Conservation (phyloP, 192 early-diverging fungal species). For the Coemansia sp. region DNA sequence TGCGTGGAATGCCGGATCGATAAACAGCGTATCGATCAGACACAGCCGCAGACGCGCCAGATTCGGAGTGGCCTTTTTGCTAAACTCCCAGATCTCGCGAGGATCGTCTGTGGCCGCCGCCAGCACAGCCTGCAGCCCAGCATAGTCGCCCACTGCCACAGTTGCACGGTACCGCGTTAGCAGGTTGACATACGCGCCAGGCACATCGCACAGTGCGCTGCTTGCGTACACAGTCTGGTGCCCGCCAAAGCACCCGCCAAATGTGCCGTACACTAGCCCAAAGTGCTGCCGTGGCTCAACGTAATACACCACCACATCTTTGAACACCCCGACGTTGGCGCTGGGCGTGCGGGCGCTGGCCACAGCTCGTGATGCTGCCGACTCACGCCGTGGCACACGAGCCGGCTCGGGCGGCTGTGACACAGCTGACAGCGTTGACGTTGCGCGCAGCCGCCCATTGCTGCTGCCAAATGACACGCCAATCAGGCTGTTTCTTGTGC, state of each 20-base stretch:
- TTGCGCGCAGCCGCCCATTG: slow-evolving; percentile 21
- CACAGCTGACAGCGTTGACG: slow-evolving; percentile 24
- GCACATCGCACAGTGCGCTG: slow-evolving; percentile 61
- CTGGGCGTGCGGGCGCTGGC: slow-evolving; percentile 15
- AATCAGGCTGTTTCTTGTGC: slow-evolving; percentile 26
- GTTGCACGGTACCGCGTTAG: slow-evolving; percentile 69
- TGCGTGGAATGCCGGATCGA: slow-evolving; percentile 60
- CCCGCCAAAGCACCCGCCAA: slow-evolving; percentile 71
- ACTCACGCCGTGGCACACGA: not conserved
- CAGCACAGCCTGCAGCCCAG: slow-evolving; percentile 62
- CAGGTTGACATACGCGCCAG: slow-evolving; percentile 69
- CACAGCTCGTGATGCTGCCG: not conserved
- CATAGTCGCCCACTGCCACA: slow-evolving; percentile 69
- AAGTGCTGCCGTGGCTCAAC: slow-evolving; percentile 82
- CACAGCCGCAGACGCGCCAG: slow-evolving; percentile 62
- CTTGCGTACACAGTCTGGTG: slow-evolving; percentile 66
- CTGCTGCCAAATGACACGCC: slow-evolving; percentile 13
- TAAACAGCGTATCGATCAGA: slow-evolving; percentile 65
- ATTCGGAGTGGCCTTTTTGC: slow-evolving; percentile 59
- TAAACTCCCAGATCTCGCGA: slow-evolving; percentile 51
- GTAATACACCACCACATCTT: slow-evolving; percentile 63
- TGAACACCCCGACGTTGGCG: slow-evolving; percentile 26
- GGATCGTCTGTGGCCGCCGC: slow-evolving; percentile 58
- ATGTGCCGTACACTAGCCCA: slow-evolving; percentile 66
- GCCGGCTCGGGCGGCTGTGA: slow-evolving; percentile 8